Evolutionary conservation across 129 eudicot species (phyloP), one percentile per base, ranked within the genome.

Genomic region (Flaveria robusta): DNA sequence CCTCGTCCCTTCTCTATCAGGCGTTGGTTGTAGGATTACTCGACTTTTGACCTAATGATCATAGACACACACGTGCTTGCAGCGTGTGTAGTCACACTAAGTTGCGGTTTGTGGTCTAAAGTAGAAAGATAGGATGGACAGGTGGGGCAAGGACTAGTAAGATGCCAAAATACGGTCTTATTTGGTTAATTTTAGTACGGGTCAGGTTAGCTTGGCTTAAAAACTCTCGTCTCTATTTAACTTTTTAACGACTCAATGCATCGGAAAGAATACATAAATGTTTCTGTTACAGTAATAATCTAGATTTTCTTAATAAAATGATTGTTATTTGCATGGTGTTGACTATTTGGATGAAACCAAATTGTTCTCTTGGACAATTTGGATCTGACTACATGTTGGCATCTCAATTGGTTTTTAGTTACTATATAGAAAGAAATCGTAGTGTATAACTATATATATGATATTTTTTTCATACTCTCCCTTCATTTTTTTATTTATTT

Each of bases 31-130:
- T 58, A 69, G 7, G 39, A 34, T 34, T 34, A 5, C 39, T 77
- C 11, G 14, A 24, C 15, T 34, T 76, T 76, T 65, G 12, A 51
- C 49, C 46, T 50, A 6, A 51, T 54, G 34, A 45, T 18, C 73
- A 42, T 50, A 66, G 52, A 77, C 73, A 54, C 39, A 66, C 58
- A 54, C 31, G 43, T 18, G 42, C 78, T 74, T 59, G 68, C 13
- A 4, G 10, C 70, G 45, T 67, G 42, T 67, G 64, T 56, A 22
- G 41, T 67, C 56, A 54, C 74, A 37, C 15, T 20, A 23, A 68
- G 31, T 46, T 16, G 70, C 9, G 24, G 20, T 56, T 22, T 73
- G 16, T 1, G 15, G 24, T 26, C 15, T 41, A 50, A 70, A 26
- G 13, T 47, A 26, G 74, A 70, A 34, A 49, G 63, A 52, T 34